These are phyloP conservation scores for Cercospora beticola DNA, from an alignment of 2,329 filamentous ascomycete genomes.

Conservation along the genomic window DNA sequence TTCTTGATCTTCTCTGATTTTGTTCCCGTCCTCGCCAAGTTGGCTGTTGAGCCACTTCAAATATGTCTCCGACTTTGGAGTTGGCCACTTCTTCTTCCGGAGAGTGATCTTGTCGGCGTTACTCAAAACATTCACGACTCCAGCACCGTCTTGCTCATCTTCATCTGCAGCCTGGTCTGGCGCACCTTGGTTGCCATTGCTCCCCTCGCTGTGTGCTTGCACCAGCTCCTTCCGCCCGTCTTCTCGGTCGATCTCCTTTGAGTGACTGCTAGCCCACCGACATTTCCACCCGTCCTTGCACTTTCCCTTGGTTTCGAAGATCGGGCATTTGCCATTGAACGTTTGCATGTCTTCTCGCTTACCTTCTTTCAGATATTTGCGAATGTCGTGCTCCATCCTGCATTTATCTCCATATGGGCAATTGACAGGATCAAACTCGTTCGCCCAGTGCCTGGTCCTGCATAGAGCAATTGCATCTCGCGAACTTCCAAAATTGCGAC, in stretches of 20 bases:
- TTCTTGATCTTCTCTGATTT: slow-evolving; percentile 42
- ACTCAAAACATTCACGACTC: slow-evolving; percentile 72
- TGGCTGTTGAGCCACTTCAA: slow-evolving; percentile 74
- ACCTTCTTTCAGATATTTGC: slow-evolving; percentile 79
- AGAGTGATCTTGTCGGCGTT: slow-evolving; percentile 71
- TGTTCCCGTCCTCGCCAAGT: slow-evolving; percentile 35
- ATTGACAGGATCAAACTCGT: slow-evolving; percentile 75
- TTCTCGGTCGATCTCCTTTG: slow-evolving; percentile 70
- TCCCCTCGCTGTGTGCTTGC: slow-evolving; percentile 58
- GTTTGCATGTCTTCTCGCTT: slow-evolving; percentile 77
- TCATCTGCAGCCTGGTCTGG: slow-evolving; percentile 35
- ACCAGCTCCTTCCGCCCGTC: slow-evolving; percentile 83
- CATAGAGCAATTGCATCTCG: slow-evolving; percentile 77
- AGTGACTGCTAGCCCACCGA: slow-evolving; percentile 84
- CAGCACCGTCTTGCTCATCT: slow-evolving; percentile 47
- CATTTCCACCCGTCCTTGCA: slow-evolving; percentile 93
- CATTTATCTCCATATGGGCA: slow-evolving; percentile 81
- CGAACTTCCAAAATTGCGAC: slow-evolving; percentile 76
- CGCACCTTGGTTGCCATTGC: slow-evolving; percentile 12
- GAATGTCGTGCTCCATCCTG: slow-evolving; percentile 77
- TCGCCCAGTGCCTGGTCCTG: slow-evolving; percentile 65
- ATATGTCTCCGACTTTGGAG: slow-evolving; percentile 73
- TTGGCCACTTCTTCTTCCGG: slow-evolving; percentile 67
- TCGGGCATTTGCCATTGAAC: slow-evolving; percentile 75
- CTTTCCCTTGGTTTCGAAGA: slow-evolving; percentile 72